Conservation (phyloP, 2,329 filamentous ascomycete species). For the Colletotrichum camelliae region DNA sequence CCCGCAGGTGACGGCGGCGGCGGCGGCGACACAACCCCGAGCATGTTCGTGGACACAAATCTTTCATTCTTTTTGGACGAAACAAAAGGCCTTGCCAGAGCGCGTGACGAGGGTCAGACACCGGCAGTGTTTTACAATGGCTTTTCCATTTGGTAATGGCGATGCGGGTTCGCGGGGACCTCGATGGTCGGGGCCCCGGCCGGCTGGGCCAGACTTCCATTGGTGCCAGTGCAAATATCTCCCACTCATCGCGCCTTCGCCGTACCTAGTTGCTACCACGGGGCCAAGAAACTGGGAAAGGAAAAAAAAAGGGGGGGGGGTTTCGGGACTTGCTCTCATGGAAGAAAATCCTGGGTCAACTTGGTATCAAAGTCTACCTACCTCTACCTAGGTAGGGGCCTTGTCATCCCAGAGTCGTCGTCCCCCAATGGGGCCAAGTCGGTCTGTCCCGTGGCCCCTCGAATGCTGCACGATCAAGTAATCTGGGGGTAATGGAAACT, state of each 20-base stretch:
- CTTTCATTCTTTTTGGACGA: background rate
- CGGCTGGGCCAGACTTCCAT: background rate
- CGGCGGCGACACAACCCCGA: background rate
- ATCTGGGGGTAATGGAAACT: slow-evolving; percentile 27
- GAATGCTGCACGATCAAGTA: slow-evolving; percentile 24
- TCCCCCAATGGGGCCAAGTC: slow-evolving; percentile 15
- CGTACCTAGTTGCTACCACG: background rate
- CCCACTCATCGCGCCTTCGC: background rate
- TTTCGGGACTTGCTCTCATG: background rate
- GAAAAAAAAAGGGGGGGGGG: background rate
- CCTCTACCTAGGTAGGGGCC: background rate
- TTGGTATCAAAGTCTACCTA: background rate
- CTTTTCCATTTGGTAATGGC: slow-evolving; percentile 21
- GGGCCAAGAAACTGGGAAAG: background rate
- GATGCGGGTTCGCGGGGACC: slow-evolving; percentile 15
- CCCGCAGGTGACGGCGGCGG: background rate
- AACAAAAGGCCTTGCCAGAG: slow-evolving; percentile 11
- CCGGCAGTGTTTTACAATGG: slow-evolving; percentile 19
- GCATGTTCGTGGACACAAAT: background rate
- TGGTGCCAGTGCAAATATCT: background rate
- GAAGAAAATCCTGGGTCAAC: background rate
- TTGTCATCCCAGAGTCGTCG: background rate
- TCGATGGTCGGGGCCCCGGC: slow-evolving; percentile 7
- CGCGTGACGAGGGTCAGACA: slow-evolving; percentile 16
- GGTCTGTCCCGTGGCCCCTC: slow-evolving; percentile 22